These are phyloP conservation scores for Jackrogersella minutella DNA, from an alignment of 495 filamentous ascomycete genomes.

Conservation along the genomic window DNA sequence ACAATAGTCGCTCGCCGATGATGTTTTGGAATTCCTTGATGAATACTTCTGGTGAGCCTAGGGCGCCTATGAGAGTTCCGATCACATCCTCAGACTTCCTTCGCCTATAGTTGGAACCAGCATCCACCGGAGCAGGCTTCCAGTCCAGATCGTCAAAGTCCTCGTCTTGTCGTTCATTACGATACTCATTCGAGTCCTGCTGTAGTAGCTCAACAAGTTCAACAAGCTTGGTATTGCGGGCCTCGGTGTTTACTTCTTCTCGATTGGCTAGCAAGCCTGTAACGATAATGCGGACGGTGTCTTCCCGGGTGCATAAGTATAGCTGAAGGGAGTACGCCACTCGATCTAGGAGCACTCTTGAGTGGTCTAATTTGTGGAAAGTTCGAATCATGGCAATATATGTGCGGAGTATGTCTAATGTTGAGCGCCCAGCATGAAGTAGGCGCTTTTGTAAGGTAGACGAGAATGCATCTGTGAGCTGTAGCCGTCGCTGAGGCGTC, in stretches of 20 bases:
- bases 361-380: slow-evolving; percentile 88
- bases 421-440: slow-evolving; percentile 88
- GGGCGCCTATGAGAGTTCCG: slow-evolving; percentile 83
- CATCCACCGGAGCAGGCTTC: slow-evolving; percentile 92
- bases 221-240: slow-evolving; percentile 58
- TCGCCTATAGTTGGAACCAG: slow-evolving; percentile 87
- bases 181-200: slow-evolving; percentile 63
- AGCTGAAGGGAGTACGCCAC: slow-evolving; percentile 82
- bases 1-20: slow-evolving; percentile 81
- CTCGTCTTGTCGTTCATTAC: slow-evolving; percentile 56
- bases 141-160: slow-evolving; percentile 90
- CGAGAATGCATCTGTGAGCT: slow-evolving; percentile 76
- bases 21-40: slow-evolving; percentile 91
- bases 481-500: slow-evolving; percentile 63
- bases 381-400: slow-evolving; percentile 94
- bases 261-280: slow-evolving; percentile 80
- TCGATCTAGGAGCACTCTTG: slow-evolving; percentile 87
- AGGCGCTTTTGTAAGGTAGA: slow-evolving; percentile 72
- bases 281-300: slow-evolving; percentile 88
- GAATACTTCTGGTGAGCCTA: slow-evolving; percentile 86
- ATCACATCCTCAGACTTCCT: slow-evolving; percentile 93
- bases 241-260: slow-evolving; percentile 58
- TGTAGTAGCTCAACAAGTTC: slow-evolving; percentile 79
- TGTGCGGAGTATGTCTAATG: slow-evolving; percentile 83
- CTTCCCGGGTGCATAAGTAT: slow-evolving; percentile 92